phyloP scores from a whole-genome alignment of 768 basidiomycete genomes.

The Lentinula sp. region DNA sequence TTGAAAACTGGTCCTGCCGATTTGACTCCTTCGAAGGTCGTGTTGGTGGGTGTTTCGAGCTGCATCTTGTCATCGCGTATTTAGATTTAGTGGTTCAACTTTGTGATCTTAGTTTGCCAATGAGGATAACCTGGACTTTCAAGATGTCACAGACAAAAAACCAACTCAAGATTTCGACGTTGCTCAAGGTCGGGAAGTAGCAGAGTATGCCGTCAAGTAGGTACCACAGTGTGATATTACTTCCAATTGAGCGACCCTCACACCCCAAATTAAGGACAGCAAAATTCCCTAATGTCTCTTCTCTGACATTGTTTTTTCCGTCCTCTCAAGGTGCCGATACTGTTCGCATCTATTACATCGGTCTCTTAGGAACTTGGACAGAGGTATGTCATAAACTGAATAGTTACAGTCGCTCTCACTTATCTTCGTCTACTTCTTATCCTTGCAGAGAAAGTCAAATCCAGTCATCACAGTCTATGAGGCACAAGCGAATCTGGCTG shows the following conservation, averaged over 20 bases:
- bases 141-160: constrained; percentile 54
- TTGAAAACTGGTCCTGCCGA: constrained; percentile 80
- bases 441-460: constrained; percentile 59
- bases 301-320: constrained; percentile 80
- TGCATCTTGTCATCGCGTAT: neutral
- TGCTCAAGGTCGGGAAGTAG: constrained; percentile 67
- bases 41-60: constrained; percentile 43
- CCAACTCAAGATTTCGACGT: constrained; percentile 72
- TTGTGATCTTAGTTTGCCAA: constrained; percentile 60
- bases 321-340: constrained; percentile 74
- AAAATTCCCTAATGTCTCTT: constrained; percentile 80
- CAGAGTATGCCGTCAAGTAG: constrained; percentile 82
- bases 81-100: neutral
- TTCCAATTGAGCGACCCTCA: neutral
- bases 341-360: constrained; percentile 75
- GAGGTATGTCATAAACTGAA: constrained; percentile 39
- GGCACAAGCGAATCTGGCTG: constrained; percentile 78
- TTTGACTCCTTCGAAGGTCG: constrained; percentile 68
- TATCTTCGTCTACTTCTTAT: neutral
- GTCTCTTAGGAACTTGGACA: constrained; percentile 78
- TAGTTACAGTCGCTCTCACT: neutral
- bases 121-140: constrained; percentile 75
- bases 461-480: constrained; percentile 88
- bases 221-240: constrained; percentile 9
- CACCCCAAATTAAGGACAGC: constrained; percentile 48